Conservation (phyloP, 2,329 filamentous ascomycete genomes). For the Fusarium temperatum region DNA sequence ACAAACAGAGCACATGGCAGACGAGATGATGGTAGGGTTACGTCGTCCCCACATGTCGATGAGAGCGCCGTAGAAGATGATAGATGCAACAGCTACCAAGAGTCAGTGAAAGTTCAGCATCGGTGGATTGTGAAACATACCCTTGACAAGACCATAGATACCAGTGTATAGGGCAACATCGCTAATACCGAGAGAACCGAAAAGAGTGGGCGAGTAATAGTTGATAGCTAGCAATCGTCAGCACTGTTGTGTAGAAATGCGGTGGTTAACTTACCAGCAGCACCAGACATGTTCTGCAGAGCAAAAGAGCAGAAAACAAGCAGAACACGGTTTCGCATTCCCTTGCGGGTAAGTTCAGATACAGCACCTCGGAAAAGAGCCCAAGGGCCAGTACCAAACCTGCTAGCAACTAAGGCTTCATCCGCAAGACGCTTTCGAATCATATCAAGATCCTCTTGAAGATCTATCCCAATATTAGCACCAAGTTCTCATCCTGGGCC, state of each 20-base stretch:
- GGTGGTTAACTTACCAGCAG: slow-evolving; percentile 42
- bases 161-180: slow-evolving; percentile 58
- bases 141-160: slow-evolving; percentile 59
- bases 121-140: neutral
- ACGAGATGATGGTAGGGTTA: slow-evolving; percentile 57
- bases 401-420: slow-evolving; percentile 45
- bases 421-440: slow-evolving; percentile 51
- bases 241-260: neutral
- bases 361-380: slow-evolving; percentile 49
- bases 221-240: slow-evolving; percentile 48
- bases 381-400: slow-evolving; percentile 46
- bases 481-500: rapidly evolving
- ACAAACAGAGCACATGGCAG: slow-evolving; percentile 56
- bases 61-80: slow-evolving; percentile 53
- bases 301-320: slow-evolving; percentile 51
- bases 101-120: neutral
- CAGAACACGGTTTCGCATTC: slow-evolving; percentile 52
- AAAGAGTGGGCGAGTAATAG: slow-evolving; percentile 55
- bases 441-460: slow-evolving; percentile 60
- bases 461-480: slow-evolving; percentile 40
- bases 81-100: slow-evolving; percentile 47
- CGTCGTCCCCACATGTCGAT: slow-evolving; percentile 54
- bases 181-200: slow-evolving; percentile 56
- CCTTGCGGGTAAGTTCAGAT: slow-evolving; percentile 48
- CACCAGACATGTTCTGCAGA: slow-evolving; percentile 53